Evolutionary conservation across 2,329 filamentous ascomycete genomes (phyloP).

Genomic region (Stenocarpella maydis): DNA sequence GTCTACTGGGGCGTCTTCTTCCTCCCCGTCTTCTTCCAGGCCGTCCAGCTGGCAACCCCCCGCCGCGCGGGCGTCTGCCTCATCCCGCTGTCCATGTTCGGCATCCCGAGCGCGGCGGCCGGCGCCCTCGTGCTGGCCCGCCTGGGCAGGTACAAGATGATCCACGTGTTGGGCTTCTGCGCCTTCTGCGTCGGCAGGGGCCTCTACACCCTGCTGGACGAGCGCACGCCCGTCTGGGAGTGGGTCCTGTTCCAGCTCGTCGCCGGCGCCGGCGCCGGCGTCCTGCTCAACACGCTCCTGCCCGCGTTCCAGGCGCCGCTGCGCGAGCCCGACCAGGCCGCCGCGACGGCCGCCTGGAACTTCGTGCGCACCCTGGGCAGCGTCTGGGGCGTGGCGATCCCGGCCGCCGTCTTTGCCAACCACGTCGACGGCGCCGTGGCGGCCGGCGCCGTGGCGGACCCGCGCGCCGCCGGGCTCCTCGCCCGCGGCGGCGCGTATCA

Average conservation of each 20-base stretch:
- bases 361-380: constrained; percentile 56
- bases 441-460: no score
- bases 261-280: constrained; percentile 48
- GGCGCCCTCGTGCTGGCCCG: background rate
- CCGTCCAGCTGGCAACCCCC: background rate
- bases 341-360: constrained; percentile 49
- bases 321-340: constrained; percentile 45
- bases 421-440: no score
- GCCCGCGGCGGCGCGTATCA: no score
- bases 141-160: background rate
- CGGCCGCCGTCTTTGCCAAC: no score
- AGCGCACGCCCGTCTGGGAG: constrained; percentile 43
- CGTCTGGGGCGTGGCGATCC: constrained; percentile 55
- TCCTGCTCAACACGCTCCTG: constrained; percentile 51
- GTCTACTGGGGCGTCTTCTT: background rate
- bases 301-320: constrained; percentile 52
- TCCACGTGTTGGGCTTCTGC: background rate
- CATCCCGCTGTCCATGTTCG: background rate
- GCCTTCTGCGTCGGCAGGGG: background rate
- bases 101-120: background rate
- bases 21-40: constrained; percentile 23
- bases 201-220: constrained; percentile 46
- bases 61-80: constrained; percentile 2
- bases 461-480: no score
- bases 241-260: constrained; percentile 54